Percentiles rank a stretch among this genome's conserved stretches.
Conservation (phyloP, 225 moss, liverwort and hornwort genomes). For the Pseudoscleropodium purum region DNA sequence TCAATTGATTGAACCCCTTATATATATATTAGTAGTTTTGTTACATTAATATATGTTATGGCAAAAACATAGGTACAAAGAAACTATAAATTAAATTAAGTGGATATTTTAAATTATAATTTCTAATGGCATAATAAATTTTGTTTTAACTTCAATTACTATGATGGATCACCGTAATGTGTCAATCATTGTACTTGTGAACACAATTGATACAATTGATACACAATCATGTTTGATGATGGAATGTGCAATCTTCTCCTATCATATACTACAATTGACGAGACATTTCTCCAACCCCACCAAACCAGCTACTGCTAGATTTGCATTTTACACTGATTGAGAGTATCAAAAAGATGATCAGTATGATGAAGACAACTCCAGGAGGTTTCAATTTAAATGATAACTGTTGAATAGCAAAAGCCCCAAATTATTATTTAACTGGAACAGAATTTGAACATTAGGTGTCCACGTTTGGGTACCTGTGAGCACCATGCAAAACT, state of each 20-base stretch:
- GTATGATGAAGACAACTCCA: neutral
- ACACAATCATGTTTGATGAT: too few relatives aligned
- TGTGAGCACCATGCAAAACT: neutral
- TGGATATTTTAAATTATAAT: neutral
- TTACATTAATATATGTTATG: too few relatives aligned
- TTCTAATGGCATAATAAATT: neutral
- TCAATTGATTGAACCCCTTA: neutral
- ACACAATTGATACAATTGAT: neutral
- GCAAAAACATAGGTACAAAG: too few relatives aligned
- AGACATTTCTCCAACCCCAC: neutral
- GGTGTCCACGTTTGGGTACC: neutral
- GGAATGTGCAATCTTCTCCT: neutral
- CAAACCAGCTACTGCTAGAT: neutral
- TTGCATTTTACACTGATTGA: neutral
- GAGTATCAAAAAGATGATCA: neutral
- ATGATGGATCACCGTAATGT: rapidly evolving
- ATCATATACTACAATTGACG: neutral
- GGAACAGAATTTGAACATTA: too few relatives aligned
- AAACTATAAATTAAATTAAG: neutral
- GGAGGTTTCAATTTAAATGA: neutral
- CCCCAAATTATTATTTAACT: neutral
- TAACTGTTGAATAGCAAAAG: neutral
- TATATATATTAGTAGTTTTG: rapidly evolving
- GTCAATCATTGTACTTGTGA: neutral
- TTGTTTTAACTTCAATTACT: too few relatives aligned